phyloP scores from a whole-genome alignment of 768 basidiomycete genomes.

The Austroboletus eburneus region DNA sequence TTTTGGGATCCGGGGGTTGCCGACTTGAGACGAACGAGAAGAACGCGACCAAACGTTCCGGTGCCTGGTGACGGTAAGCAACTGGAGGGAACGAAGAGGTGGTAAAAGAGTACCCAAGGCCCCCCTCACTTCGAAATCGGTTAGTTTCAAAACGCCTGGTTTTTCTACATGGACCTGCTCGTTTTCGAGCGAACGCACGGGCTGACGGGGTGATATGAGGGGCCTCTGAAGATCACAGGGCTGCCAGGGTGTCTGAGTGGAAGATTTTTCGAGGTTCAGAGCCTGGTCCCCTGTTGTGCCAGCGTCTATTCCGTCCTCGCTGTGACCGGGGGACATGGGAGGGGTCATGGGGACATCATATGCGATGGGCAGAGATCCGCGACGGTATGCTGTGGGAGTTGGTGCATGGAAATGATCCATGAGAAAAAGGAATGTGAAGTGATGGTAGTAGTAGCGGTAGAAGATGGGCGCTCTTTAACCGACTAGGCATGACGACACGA shows the following conservation, averaged over 20 bases:
- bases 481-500: too few relatives aligned
- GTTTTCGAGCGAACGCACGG: conserved; percentile 62
- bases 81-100: background rate
- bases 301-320: conserved; percentile 34
- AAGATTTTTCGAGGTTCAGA: conserved; percentile 7
- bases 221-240: conserved; percentile 1
- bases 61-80: conserved; percentile 59
- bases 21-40: conserved; percentile 75
- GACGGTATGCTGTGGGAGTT: conserved; percentile 16
- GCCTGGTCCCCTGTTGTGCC: conserved; percentile 11
- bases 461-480: too few relatives aligned
- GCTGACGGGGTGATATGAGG: conserved; percentile 32
- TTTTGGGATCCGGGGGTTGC: conserved; percentile 40
- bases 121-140: conserved; percentile 79
- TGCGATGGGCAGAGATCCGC: conserved; percentile 42
- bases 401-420: conserved; percentile 27
- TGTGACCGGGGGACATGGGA: conserved; percentile 58
- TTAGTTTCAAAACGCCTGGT: conserved; percentile 54
- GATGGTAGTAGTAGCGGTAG: too few relatives aligned
- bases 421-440: background rate
- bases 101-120: conserved; percentile 54
- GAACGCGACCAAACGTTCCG: conserved; percentile 92
- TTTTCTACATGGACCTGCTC: conserved; percentile 61
- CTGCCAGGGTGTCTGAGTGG: conserved; percentile 12
- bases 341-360: conserved; percentile 66